Evolutionary conservation across 805 yeast genomes (phyloP), one percentile per base, ranked within the genome.

Genomic region (Diddensiella santjacobensis): DNA sequence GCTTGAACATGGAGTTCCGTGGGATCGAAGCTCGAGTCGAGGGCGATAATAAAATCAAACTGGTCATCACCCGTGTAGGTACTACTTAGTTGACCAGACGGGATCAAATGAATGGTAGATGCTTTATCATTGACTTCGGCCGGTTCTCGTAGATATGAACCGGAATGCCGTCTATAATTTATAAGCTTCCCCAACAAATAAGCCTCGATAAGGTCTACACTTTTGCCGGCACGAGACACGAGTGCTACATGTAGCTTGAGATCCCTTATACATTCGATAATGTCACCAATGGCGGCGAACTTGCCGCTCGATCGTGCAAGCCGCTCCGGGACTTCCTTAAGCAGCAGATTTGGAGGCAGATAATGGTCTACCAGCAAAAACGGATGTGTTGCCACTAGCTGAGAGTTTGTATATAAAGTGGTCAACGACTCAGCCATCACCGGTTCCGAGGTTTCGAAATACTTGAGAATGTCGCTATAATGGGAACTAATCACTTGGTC

Each of bases 401-500:
- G 83, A 39, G 90, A 79, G 66, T 90, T 89, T 49, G 77, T 66
- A 50, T 87, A 77, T 65, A 95, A 78, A 4, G 87, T 83, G 51
- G 80, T 77, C 63, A 91, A 72, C 0, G 95, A 82, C 59, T 87
- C 87, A n/a, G 81, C 71, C 31, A 85, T 77, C 23, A 86, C 78
- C 41, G 74, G 74, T 43, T 78, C 80, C 41, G 64, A 57, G n/a
- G 63, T 70, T 62, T 88, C 95, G 60, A 87, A 89, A 63, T 84
- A 90, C 66, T 88, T 83, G 57, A 91, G 71, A 49, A 91, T 88
- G 62, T 90, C 98, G 29, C 91, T 80, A 63, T 90, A 91, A 66
- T 91, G 98, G 36, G 89, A 71, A 1, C 96, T 86, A 10, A 91
- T 86, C 24, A 93, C 89, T 62, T 89, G 96, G 65, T 91, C 96